Evolutionary conservation across 139 green algal genomes (phyloP), one percentile per base, ranked within the genome.

Genomic region (Volvox africanus): DNA sequence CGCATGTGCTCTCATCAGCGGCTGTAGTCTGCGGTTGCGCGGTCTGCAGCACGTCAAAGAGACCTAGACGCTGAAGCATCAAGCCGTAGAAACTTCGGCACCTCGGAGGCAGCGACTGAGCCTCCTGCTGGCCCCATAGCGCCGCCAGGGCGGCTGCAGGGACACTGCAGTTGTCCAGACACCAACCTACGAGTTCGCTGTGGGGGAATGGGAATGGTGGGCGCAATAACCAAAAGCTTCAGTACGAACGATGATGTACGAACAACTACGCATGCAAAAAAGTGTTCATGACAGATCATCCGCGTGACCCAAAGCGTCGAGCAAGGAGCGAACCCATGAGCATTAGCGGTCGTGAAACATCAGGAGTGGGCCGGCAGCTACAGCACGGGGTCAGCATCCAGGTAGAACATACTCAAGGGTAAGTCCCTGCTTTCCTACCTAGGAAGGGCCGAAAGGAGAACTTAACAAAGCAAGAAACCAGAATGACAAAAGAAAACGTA

Each of bases 131-230:
- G 18, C 76, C 75, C 75, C 75, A 91, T 35, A 91, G 61, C 6
- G 76, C 76, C 16, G 87, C 87, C 76, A 91, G 87, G 14, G 76
- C 87, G 0, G 76, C 76, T 12, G 87, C 76, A 2, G 61, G 61
- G n/a, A 5, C 35, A 75, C 61, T 91, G 76, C 87, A 91, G 55
- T 68, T 86, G 37, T 82, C 87, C 76, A 91, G 24, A 77, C 87
- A 91, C 87, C 87, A 91, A 36, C 61, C 87, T 0, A 91, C 87
- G 30, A 91, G 61, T 62, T 86, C 87, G 17, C 87, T 91, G 86
- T 32, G 22, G 67, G 22, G 67, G n/a, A n/a, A 55, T 55, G 44
- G n/a, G n/a, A n/a, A 55, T 55, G 44, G 9, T 55, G 44, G 44
- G 44, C 44, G 44, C 44, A 55, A 9, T 5, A 55, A 5, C 44